A percentile compares a stretch with the other conserved stretches of the same genome.
Evolutionary conservation across 2,329 filamentous ascomycete species (phyloP).

Genomic region (Penicillium sclerotigenum): DNA sequence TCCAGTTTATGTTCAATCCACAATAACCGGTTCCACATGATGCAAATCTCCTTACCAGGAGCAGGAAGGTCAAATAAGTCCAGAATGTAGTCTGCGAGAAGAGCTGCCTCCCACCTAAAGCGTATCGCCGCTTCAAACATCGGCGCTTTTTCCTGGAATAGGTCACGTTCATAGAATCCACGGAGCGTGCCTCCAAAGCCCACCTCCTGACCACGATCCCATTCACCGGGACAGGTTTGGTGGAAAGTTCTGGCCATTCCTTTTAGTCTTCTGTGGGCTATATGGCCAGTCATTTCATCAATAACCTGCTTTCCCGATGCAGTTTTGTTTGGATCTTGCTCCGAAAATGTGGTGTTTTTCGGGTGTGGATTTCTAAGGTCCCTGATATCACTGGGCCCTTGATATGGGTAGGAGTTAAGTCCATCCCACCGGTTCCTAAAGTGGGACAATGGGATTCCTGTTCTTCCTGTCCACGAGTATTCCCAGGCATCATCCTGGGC

Average conservation of each 20-base stretch:
- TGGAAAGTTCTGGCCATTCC: not conserved
- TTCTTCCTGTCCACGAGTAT: constrained; percentile 9
- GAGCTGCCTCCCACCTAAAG: constrained; percentile 8
- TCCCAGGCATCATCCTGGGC: constrained; percentile 7
- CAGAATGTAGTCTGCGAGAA: constrained; percentile 8
- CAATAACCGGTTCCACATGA: constrained; percentile 2
- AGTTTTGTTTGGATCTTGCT: not conserved
- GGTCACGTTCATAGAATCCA: not conserved
- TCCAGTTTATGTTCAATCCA: not conserved
- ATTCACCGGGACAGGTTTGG: not conserved
- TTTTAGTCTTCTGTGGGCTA: not conserved
- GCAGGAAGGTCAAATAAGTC: constrained; percentile 2
- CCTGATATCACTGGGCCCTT: too few relatives aligned
- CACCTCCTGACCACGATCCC: not conserved
- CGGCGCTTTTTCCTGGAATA: not conserved
- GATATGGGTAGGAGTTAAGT: not conserved
- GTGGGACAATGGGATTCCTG: constrained; percentile 4
- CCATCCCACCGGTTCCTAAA: constrained; percentile 1
- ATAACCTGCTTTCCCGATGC: not conserved
- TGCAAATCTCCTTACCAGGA: constrained; percentile 6
- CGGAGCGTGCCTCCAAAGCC: not conserved
- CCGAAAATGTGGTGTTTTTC: not conserved
- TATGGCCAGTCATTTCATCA: not conserved
- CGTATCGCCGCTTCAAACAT: not conserved
- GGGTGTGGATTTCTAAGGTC: not conserved